A percentile compares a stretch with the other conserved stretches of the same genome.
These are phyloP conservation scores for Calonectria crousiana DNA, from an alignment of 2,329 filamentous ascomycete species.

Conservation along the genomic window DNA sequence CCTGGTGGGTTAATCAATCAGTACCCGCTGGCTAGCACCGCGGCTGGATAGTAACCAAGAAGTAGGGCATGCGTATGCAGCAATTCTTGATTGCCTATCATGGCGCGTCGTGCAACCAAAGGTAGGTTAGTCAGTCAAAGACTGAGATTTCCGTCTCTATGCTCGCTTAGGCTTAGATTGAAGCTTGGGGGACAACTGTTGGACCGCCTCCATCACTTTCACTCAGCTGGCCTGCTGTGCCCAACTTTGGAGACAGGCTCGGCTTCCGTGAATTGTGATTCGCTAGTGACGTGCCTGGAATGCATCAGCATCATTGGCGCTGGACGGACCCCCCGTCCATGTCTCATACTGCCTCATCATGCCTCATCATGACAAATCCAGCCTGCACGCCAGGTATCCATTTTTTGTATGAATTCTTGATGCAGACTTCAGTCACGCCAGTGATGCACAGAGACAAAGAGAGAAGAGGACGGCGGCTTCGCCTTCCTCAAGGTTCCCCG, in stretches of 20 bases:
- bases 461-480: background rate
- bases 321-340: background rate
- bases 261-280: conserved; percentile 4
- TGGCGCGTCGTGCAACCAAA: background rate
- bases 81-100: background rate
- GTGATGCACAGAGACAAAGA: background rate
- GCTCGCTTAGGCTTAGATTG: conserved; percentile 14
- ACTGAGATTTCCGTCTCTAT: conserved; percentile 4
- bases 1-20: background rate
- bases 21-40: background rate
- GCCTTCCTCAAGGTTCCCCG: background rate
- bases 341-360: conserved; percentile 1
- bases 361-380: background rate
- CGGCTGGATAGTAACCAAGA: background rate
- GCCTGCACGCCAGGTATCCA: background rate
- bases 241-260: conserved; percentile 9
- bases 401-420: background rate
- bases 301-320: conserved; percentile 2
- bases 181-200: background rate
- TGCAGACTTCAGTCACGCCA: background rate
- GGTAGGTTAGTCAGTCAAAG: background rate
- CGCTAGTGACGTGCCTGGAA: conserved; percentile 20
- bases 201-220: conserved; percentile 3
- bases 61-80: background rate
- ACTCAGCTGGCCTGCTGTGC: background rate